phyloP scores from a whole-genome alignment of 495 filamentous ascomycete species.

The Lasiosphaeria hispida region DNA sequence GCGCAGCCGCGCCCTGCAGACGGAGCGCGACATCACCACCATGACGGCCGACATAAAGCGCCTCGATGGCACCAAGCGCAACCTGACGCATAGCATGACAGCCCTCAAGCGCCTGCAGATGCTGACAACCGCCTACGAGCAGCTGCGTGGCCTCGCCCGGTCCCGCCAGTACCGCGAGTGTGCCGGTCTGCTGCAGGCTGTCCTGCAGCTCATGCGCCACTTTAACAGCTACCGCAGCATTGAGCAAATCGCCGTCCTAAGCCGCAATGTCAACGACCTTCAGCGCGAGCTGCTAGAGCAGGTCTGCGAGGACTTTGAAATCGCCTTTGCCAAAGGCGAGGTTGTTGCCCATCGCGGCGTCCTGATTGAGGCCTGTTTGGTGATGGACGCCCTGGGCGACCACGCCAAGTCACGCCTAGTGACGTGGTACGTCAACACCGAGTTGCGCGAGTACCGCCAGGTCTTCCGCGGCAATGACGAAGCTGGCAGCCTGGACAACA shows the following conservation, averaged over 20 bases:
- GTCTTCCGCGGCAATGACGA: conserved; percentile 96
- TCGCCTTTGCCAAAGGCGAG: conserved; percentile 89
- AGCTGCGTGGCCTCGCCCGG: conserved; percentile 79
- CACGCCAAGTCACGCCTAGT: conserved; percentile 78
- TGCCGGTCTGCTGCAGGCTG: conserved; percentile 89
- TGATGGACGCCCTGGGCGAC: conserved; percentile 94
- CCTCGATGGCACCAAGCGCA: conserved; percentile 92
- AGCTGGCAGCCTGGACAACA: conserved; percentile 95
- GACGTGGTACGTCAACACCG: conserved; percentile 98
- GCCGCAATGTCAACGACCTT: conserved; percentile 88
- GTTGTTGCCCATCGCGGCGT: conserved; percentile 65
- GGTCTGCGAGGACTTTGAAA: conserved; percentile 96
- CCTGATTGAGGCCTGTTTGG: conserved; percentile 81
- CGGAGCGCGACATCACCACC: conserved; percentile 92
- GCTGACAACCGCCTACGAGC: conserved; percentile 97
- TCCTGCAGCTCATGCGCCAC: conserved; percentile 96
- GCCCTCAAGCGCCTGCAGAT: conserved; percentile 96
- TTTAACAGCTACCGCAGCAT: conserved; percentile 98
- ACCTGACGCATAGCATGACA: conserved; percentile 96
- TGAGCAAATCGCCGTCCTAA: conserved; percentile 93
- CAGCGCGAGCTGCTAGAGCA: conserved; percentile 94
- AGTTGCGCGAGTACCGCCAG: conserved; percentile 91
- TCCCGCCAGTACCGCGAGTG: conserved; percentile 94
- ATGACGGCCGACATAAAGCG: conserved; percentile 99
- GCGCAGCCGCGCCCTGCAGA: conserved; percentile 82